Evolutionary conservation across 176 grass and related monocot species (phyloP), one percentile per base, ranked within the genome.

Genomic region (Oryza glaberrima): DNA sequence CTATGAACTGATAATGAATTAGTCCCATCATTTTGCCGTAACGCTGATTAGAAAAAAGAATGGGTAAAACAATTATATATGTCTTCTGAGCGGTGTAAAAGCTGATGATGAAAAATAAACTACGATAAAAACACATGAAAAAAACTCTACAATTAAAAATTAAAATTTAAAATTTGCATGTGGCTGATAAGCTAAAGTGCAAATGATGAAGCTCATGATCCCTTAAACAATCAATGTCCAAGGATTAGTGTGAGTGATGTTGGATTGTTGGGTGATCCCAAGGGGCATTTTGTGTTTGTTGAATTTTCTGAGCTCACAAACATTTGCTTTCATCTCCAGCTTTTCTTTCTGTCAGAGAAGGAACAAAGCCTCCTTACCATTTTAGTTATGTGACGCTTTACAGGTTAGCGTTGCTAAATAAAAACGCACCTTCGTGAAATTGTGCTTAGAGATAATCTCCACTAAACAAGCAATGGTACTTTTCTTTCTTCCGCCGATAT

Each of bases 281-380:
- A 45, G 4, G n/a, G 5, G 5, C 1, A 26, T 84, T 44, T 67
- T 72, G 26, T 14, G 56, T 56, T 23, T 28, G 14, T 28, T 10
- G 25, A 11, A 81, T 87, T 73, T 51, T 16, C 17, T 87, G 32
- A 58, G 45, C 61, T 69, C 77, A 69, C 6, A 86, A 41, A 30
- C 20, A 74, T 74, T 36, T 73, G 40, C 15, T 43, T 51, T 35
- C 16, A 54, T 22, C 43, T 1, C 30, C 69, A 30, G 3, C 17
- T 70, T 80, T 65, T 51, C 67, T 54, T 48, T 80, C 20, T 26
- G 14, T 44, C 52, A 7, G 16, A 38, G 63, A 52, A 30, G 58
- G 79, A 66, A 67, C 28, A 80, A 41, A 40, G n/a, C 9, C 65
- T 65, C 26, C 9, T 49, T 12, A 65, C 10, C 47, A 54, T 6